Evolutionary conservation across 345 rosid species (phyloP), one percentile per base, ranked within the genome.

Genomic region (Sisymbrium altissimum): DNA sequence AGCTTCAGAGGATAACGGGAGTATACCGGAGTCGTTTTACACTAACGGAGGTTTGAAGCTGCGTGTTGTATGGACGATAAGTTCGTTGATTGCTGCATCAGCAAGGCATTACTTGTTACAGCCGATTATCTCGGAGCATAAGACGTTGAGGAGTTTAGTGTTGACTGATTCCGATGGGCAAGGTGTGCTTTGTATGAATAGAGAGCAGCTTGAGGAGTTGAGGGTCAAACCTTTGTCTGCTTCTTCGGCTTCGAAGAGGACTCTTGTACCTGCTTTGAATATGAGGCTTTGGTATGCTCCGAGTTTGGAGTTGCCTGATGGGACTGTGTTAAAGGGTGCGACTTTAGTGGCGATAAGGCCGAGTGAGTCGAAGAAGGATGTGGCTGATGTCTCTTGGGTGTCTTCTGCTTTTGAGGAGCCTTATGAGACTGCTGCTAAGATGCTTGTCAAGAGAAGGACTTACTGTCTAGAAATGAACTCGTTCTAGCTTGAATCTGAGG

Each of bases 381-480:
- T 84, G 2, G 79, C 85, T 4, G 97, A 92, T 82, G 79, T 81
- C 11, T 85, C 84, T 62, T 92, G 97, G 96, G 83, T 96, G 25
- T 85, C 92, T 4, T 72, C 89, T 3, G 97, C 95, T 1, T 92
- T 96, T 17, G 90, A 90, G 39, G 99, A 88, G 81, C 94, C 97
- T 9, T 92, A 87, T 70, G 89, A 88, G 18, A 86, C 90, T 1
- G 97, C 97, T 9, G 96, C 93, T 3, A 90, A 83, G 85, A 89
- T 96, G 97, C 81, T 96, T 4, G 87, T 88, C 9, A 96, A 90
- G 83, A 82, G 99, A 75, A 88, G 86, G 82, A 96, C 96, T 29
- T 92, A 96, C 77, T 96, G 96, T 73, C 77, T 96, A 78, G 99
- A 96, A 84, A 96, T 96, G 99, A 96, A 96, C 86, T 92, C 98